Percentiles rank a stretch among this genome's conserved stretches.
Evolutionary conservation across 1,284 basidiomycete genomes (phyloP).

Genomic region (Coniferiporia sulphurascens): DNA sequence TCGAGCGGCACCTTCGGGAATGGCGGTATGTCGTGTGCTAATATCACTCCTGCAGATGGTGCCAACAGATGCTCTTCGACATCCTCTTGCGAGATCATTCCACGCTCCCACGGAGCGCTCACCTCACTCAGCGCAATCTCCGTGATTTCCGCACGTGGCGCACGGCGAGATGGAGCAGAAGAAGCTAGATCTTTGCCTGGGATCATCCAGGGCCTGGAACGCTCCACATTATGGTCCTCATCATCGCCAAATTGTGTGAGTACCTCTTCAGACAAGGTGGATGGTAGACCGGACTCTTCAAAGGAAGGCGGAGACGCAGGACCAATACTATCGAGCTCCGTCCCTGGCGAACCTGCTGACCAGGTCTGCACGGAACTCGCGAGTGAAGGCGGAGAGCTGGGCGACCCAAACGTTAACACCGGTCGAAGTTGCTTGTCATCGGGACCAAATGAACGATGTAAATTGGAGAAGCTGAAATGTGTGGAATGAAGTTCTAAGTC

Average conservation of each 20-base stretch:
- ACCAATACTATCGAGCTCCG: constrained; percentile 13
- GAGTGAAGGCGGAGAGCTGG: constrained; percentile 5
- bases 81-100: constrained; percentile 24
- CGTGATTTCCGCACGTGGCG: constrained; percentile 20
- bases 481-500: background rate
- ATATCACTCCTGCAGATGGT: constrained; percentile 23
- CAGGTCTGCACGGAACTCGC: constrained; percentile 1
- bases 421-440: background rate
- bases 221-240: background rate
- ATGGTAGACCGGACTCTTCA: background rate
- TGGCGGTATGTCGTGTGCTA: constrained; percentile 22
- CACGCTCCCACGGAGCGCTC: constrained; percentile 26
- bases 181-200: constrained; percentile 26
- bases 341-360: constrained; percentile 11
- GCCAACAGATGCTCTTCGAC: constrained; percentile 28
- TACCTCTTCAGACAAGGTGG: constrained; percentile 1
- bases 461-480: background rate
- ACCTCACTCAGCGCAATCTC: constrained; percentile 26
- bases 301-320: constrained; percentile 11
- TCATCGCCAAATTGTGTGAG: background rate
- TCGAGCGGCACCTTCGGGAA: constrained; percentile 2
- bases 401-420: background rate
- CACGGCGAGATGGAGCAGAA: constrained; percentile 27
- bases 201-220: constrained; percentile 5
- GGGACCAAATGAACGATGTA: background rate